These are phyloP conservation scores for Phytophthora nicotianae DNA, from an alignment of 352 stramenopile species.

Conservation along the genomic window DNA sequence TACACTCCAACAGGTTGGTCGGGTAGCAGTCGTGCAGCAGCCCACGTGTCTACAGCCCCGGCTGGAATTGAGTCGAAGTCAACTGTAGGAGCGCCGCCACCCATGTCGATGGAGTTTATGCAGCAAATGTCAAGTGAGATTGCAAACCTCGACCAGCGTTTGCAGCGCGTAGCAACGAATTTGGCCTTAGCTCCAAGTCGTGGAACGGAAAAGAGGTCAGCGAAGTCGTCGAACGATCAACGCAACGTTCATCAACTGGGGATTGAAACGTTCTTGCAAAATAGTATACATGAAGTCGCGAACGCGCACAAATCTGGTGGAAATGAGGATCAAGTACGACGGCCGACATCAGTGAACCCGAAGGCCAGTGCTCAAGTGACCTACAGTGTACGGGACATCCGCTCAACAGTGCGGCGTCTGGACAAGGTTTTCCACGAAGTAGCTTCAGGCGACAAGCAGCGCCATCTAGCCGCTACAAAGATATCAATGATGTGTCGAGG, in stretches of 20 bases:
- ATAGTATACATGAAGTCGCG: conserved; percentile 55
- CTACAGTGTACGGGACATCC: conserved; percentile 62
- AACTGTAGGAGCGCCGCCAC: not conserved
- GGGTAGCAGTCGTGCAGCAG: conserved; percentile 4
- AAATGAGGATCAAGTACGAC: not conserved
- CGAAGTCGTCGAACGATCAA: not conserved
- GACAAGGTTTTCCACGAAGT: conserved; percentile 84
- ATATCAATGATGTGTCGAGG: conserved; percentile 59
- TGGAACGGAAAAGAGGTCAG: not conserved
- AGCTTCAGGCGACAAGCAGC: conserved; percentile 73
- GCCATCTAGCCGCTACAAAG: conserved; percentile 68
- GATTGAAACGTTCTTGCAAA: conserved; percentile 58
- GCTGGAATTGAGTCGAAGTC: conserved; percentile 7
- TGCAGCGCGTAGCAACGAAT: conserved; percentile 29
- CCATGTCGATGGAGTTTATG: conserved; percentile 28
- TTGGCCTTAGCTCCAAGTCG: conserved; percentile 2
- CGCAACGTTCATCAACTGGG: conserved; percentile 36
- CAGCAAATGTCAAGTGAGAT: conserved; percentile 40
- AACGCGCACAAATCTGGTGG: conserved; percentile 13
- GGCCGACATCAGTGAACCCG: conserved; percentile 26
- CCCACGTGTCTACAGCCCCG: conserved; percentile 20
- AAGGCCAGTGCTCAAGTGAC: conserved; percentile 57
- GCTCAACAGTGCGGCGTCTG: conserved; percentile 64
- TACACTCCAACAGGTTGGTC: conserved; percentile 10
- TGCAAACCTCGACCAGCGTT: conserved; percentile 25